Evolutionary conservation across 31 red algal genomes (phyloP).

Genomic region (Bonnemaisonia californica): DNA sequence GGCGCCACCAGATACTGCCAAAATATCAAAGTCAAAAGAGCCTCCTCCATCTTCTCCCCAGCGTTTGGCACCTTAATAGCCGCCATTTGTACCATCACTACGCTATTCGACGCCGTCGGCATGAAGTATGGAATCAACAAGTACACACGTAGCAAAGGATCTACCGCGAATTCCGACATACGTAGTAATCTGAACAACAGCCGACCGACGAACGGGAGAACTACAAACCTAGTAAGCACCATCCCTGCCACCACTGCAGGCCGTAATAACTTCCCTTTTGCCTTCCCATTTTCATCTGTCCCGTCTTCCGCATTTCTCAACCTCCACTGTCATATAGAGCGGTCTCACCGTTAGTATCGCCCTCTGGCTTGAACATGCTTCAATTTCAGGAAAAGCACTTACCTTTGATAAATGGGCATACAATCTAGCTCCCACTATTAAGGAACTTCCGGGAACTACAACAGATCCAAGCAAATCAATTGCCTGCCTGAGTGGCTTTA

Average conservation of each 20-base stretch:
- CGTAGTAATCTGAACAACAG: neutral
- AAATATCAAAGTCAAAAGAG: neutral
- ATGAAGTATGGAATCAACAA: neutral
- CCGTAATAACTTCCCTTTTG: too few relatives aligned
- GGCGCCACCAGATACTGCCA: neutral
- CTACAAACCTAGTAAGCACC: neutral
- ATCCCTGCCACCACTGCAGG: neutral
- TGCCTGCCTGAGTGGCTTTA: neutral
- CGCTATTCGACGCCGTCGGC: neutral
- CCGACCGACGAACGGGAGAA: neutral
- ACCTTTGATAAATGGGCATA: neutral
- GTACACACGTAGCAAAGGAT: neutral
- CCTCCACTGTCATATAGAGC: too few relatives aligned
- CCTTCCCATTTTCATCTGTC: neutral
- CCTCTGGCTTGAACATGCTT: too few relatives aligned
- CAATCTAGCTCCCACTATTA: neutral
- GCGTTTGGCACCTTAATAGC: neutral
- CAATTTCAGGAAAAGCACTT: too few relatives aligned
- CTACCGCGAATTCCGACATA: neutral
- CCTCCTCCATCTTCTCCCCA: neutral
- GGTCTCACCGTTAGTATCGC: too few relatives aligned
- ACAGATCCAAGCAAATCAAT: neutral
- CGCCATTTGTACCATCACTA: neutral
- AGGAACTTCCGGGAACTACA: neutral
- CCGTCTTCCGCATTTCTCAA: neutral